Conservation (phyloP, 2,329 filamentous ascomycete species). For the Aspergillus novoparasiticus region DNA sequence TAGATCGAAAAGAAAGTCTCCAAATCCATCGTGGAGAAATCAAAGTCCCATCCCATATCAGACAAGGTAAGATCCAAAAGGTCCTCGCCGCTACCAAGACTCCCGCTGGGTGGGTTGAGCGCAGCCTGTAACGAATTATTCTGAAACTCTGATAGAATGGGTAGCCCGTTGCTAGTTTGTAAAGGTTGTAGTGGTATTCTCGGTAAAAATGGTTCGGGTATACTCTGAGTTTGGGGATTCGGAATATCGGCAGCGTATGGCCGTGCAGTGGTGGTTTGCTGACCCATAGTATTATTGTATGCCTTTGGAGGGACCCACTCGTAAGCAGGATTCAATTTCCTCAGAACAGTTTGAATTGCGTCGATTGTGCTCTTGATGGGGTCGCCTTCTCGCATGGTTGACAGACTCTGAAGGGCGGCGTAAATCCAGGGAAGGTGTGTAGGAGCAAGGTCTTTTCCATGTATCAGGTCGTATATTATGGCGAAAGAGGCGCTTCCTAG, state of each 20-base stretch:
- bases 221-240: not conserved
- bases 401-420: conserved; percentile 39
- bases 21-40: conserved; percentile 45
- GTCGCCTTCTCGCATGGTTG: conserved; percentile 37
- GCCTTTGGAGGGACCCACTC: conserved; percentile 25
- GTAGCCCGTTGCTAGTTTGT: not conserved
- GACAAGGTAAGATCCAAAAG: conserved; percentile 40
- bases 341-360: conserved; percentile 36
- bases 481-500: conserved; percentile 46
- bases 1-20: conserved; percentile 42
- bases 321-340: conserved; percentile 34
- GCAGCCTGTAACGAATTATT: conserved; percentile 25
- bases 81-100: conserved; percentile 32
- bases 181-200: not conserved
- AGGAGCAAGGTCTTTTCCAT: conserved; percentile 39
- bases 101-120: conserved; percentile 24
- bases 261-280: not conserved
- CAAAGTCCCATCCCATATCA: conserved; percentile 44
- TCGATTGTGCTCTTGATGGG: conserved; percentile 31
- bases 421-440: conserved; percentile 48
- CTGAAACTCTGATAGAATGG: conserved; percentile 16
- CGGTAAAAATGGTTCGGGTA: not conserved
- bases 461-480: conserved; percentile 48
- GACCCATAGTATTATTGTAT: not conserved
- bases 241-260: not conserved